Conservation (phyloP, 73 alveolate species). For the Paramecium sonneborni region DNA sequence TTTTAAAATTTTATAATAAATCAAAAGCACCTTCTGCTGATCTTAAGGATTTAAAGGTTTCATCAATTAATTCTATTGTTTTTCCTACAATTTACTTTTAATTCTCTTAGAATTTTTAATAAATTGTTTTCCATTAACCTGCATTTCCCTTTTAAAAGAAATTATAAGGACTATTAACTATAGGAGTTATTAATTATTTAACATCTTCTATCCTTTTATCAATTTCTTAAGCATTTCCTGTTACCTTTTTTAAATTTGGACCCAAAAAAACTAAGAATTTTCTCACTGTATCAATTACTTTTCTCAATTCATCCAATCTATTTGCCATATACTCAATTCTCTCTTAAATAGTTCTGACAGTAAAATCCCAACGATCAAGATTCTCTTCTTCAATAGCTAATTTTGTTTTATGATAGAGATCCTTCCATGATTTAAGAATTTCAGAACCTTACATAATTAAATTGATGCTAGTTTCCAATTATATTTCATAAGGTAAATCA, state of each 20-base stretch:
- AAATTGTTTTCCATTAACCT: conserved; percentile 87
- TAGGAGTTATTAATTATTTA: conserved; percentile 82
- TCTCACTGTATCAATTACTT: conserved; percentile 81
- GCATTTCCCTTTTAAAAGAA: conserved; percentile 85
- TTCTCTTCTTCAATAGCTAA: conserved; percentile 84
- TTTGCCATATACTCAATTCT: conserved; percentile 92
- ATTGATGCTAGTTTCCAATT: conserved; percentile 80
- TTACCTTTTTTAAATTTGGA: conserved; percentile 94
- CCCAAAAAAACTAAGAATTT: conserved; percentile 91
- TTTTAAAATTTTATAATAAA: conserved; percentile 92
- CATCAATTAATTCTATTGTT: conserved; percentile 90
- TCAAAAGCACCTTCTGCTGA: conserved; percentile 99
- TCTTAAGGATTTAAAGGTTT: conserved; percentile 90
- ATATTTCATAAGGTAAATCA: conserved; percentile 66
- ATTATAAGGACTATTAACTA: conserved; percentile 83
- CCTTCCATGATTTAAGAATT: conserved; percentile 92
- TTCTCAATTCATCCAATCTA: conserved; percentile 84
- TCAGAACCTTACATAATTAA: conserved; percentile 88
- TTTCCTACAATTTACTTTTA: conserved; percentile 87
- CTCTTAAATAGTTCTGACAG: conserved; percentile 79
- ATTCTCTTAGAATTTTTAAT: conserved; percentile 85
- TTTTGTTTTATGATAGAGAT: conserved; percentile 87
- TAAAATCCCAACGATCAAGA: conserved; percentile 94
- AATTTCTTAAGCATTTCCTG: conserved; percentile 93
- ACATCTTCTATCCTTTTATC: conserved; percentile 91